Base-by-base conservation (phyloP, 371 early-diverging fungal genomes). In the Blakeslea trispora region DNA sequence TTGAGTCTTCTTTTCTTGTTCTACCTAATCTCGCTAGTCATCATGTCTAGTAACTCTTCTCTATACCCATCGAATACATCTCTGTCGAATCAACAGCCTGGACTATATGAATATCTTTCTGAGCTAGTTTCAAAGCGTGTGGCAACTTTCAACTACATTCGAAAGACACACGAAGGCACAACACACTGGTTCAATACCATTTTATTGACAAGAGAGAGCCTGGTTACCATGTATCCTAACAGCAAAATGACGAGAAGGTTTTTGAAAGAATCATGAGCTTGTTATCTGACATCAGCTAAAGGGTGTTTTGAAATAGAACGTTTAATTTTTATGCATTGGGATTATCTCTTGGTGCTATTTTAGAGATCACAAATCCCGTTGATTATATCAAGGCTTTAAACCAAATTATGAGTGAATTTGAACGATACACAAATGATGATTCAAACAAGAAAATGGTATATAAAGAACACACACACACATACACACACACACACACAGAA, bases 71-170 rank as follows among this genome's bases (percentile, higher is more conserved):
- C 59, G 9, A 45, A 28, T 41, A 18, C n/a, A 32, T 28, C 45
- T 24, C 37, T 42, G n/a, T 51, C 19, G 32, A 14, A 23, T 3
- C 54, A 42, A 24, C 58, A 44, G 22, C 78, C 79, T 1, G 73
- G 67, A 39, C 23, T 74, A 9, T 74, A 73, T 52, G 83, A 82
- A 45, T 74, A 74, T 43, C 67, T 83, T 5, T 57, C 69, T 28
- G 88, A 88, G 49, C 71, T 86, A 23, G 81, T 88, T 13, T 81
- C 82, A 24, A 86, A 86, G 66, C 79, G 88, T 40, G 79, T 85
- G 18, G 80, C 83, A 10, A 88, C 88, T 10, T 80, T 88, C 42
- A 75, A 75, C 47, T 87, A 88, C 64, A 75, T 88, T 28, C 64
- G 82, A 43, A 75, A 72, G 31, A 73, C 77, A 13, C 81, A 83